Evolutionary conservation across 164 flowering plant genomes (phyloP), one percentile per base, ranked within the genome.

Genomic region (Umbellularia californica): DNA sequence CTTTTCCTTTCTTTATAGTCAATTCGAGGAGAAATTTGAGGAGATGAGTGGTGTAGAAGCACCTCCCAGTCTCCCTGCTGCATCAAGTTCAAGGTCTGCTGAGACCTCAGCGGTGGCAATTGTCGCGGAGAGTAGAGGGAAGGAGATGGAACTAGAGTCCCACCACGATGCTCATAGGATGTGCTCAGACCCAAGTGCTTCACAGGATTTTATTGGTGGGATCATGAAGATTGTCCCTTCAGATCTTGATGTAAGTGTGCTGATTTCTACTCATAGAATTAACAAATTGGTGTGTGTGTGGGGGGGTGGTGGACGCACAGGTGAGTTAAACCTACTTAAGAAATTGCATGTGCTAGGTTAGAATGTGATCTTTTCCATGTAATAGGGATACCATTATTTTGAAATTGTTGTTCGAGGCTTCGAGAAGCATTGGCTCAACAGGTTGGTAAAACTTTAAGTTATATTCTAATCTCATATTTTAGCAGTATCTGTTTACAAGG

Each of bases 171-270:
- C 58, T 76, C 84, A 81, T 12, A 75, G 81, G 72, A 76, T 81
- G 65, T 82, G 76, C 80, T 75, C 91, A 12, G 94, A 90, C 70
- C 76, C 75, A 30, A 86, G 63, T 82, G 79, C 86, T 72, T 77
- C 98, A 35, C 89, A 88, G 70, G 99, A 93, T 77, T 89, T 92
- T 81, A 89, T 87, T 71, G 81, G 88, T 74, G 98, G 97, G 64
- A 89, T 93, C 72, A 88, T 92, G 98, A 95, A 92, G 84, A 92
- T 93, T 69, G 94, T 95, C 70, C 99, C 99, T 14, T 82, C 90
- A 6, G 97, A 91, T 58, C 83, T 90, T 72, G 92, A 92, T 82
- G 98, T 93, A 85, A 90, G 98, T 87, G 20, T 60, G 33, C 3
- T 30, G n/a, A 20, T 52, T 17, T 23, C 33, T 1, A 64, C 25